phyloP scores from a whole-genome alignment of 495 filamentous ascomycete species.

The Xylaria scruposa region DNA sequence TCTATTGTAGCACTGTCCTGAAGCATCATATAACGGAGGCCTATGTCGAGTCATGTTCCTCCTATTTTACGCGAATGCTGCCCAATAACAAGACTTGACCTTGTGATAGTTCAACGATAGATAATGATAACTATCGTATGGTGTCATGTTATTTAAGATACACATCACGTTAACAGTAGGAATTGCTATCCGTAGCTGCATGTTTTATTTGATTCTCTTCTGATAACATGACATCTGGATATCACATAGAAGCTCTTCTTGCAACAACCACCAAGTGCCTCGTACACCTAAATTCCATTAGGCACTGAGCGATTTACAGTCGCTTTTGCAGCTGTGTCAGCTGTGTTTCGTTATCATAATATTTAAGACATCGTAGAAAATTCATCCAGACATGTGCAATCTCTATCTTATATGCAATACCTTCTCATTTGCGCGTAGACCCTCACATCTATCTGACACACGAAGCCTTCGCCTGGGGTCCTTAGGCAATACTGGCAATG shows the following conservation, averaged over 20 bases:
- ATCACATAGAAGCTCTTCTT: background rate
- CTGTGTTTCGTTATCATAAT: background rate
- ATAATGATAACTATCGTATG: background rate
- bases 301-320: background rate
- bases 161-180: background rate
- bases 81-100: background rate
- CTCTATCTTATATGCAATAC: background rate
- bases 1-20: background rate
- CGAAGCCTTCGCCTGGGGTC: background rate
- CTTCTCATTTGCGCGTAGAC: background rate
- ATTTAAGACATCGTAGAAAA: background rate
- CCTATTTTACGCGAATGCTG: background rate
- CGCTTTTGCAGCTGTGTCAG: background rate
- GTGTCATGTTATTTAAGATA: background rate
- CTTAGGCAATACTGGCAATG: background rate
- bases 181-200: background rate
- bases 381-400: background rate
- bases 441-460: background rate
- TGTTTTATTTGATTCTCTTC: background rate
- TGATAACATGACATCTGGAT: background rate
- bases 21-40: background rate
- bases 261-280: background rate
- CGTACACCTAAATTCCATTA: background rate
- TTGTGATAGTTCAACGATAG: background rate
- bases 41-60: background rate